Percentiles rank a stretch among this genome's conserved stretches.
phyloP scores from a whole-genome alignment of 495 filamentous ascomycete genomes.

The Aspergillus diversus region DNA sequence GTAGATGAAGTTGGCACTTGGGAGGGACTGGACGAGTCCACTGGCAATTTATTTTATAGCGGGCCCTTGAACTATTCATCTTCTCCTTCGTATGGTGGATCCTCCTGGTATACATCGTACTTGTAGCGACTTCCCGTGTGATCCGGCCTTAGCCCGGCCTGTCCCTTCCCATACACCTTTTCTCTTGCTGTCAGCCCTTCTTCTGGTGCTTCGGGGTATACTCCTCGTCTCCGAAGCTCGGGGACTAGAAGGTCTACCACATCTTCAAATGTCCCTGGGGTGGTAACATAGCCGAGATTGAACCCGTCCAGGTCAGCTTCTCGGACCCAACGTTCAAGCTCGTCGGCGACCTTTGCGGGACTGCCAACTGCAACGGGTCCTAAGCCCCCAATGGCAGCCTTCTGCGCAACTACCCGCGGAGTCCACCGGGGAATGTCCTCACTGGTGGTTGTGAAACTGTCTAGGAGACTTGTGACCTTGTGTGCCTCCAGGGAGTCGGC shows the following conservation, averaged over 20 bases:
- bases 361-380: conserved; percentile 58
- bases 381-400: conserved; percentile 60
- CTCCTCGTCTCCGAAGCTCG: conserved; percentile 57
- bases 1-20: too few species aligned
- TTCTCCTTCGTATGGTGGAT: conserved; percentile 24
- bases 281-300: conserved; percentile 57
- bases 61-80: not conserved
- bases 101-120: conserved; percentile 61
- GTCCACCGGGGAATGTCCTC: conserved; percentile 57
- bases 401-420: conserved; percentile 55
- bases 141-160: conserved; percentile 54
- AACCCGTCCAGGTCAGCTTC: conserved; percentile 67
- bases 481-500: conserved; percentile 56
- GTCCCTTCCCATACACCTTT: conserved; percentile 62
- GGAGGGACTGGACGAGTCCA: too few species aligned
- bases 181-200: conserved; percentile 59
- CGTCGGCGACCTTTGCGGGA: conserved; percentile 58
- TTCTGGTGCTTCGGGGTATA: conserved; percentile 46
- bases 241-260: conserved; percentile 63
- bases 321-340: conserved; percentile 60
- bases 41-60: not conserved
- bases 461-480: conserved; percentile 55
- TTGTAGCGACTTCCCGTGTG: conserved; percentile 60
- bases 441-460: conserved; percentile 53
- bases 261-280: conserved; percentile 64